Evolutionary conservation across 352 stramenopile species (phyloP).

Genomic region (Phytopythium kandeliae): DNA sequence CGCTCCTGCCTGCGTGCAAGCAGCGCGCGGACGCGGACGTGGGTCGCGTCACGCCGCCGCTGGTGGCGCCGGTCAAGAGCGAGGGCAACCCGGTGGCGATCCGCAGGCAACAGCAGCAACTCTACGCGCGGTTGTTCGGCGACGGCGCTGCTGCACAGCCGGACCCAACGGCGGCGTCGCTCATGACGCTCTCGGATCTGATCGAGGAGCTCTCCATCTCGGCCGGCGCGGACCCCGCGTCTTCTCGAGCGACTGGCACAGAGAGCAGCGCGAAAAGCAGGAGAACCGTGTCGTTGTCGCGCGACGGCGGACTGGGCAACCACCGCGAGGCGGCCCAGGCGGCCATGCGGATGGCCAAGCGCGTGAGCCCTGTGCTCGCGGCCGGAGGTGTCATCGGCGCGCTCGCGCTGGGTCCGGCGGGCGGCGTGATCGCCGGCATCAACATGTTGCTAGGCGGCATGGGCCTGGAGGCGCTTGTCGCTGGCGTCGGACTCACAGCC

Average conservation of each 20-base stretch:
- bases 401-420: slow-evolving; percentile 41
- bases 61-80: slow-evolving; percentile 1
- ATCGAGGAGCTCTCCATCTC: slow-evolving; percentile 27
- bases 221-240: slow-evolving; percentile 7
- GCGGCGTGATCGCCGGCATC: slow-evolving; percentile 43
- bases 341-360: slow-evolving; percentile 24
- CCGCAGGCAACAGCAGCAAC: slow-evolving; percentile 5
- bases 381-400: slow-evolving; percentile 52
- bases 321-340: slow-evolving; percentile 9
- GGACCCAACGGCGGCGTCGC: slow-evolving; percentile 1
- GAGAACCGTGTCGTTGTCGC: neutral
- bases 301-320: neutral
- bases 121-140: slow-evolving; percentile 3
- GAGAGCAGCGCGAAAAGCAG: too few relatives aligned
- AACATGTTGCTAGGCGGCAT: slow-evolving; percentile 54
- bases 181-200: slow-evolving; percentile 25
- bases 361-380: slow-evolving; percentile 42
- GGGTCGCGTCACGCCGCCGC: neutral
- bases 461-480: slow-evolving; percentile 44
- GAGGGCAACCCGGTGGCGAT: slow-evolving; percentile 10
- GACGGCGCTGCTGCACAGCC: neutral
- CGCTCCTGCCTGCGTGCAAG: slow-evolving; percentile 27
- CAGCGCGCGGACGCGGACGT: slow-evolving; percentile 7
- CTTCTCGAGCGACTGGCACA: neutral
- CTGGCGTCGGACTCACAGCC: slow-evolving; percentile 52